Conservation (phyloP, 768 basidiomycete species). For the Mycena indigotica region DNA sequence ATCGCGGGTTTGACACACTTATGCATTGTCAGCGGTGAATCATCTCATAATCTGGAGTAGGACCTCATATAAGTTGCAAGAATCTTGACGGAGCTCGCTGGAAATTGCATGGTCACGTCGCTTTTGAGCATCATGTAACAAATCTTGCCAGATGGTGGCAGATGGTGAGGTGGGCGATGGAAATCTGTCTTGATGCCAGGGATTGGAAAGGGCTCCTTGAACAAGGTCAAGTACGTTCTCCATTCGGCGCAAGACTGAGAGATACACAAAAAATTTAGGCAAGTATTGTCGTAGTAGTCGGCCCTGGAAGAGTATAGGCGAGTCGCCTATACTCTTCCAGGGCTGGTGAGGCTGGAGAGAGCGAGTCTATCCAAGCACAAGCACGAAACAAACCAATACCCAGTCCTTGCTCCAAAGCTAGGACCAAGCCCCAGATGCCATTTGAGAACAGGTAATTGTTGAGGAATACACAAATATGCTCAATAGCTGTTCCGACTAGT, state of each 20-base stretch:
- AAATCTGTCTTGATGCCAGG: no score
- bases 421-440: neutral
- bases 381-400: constrained; percentile 6
- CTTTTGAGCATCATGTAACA: neutral
- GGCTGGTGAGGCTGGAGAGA: neutral
- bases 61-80: neutral
- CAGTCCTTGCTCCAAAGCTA: constrained; percentile 6
- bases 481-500: neutral
- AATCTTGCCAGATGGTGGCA: neutral
- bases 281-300: neutral
- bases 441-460: neutral
- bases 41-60: neutral
- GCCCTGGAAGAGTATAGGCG: neutral
- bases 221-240: constrained; percentile 2
- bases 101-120: neutral
- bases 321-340: no score
- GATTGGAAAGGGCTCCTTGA: no score
- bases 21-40: neutral
- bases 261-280: constrained; percentile 11
- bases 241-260: constrained; percentile 12
- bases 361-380: constrained; percentile 6
- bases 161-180: neutral
- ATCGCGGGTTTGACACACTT: neutral
- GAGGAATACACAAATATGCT: constrained; percentile 6
- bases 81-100: neutral